Percentiles rank a stretch among this genome's conserved stretches.
These are phyloP conservation scores for Fusarium nygamai DNA, from an alignment of 2,329 filamentous ascomycete species.

Conservation along the genomic window DNA sequence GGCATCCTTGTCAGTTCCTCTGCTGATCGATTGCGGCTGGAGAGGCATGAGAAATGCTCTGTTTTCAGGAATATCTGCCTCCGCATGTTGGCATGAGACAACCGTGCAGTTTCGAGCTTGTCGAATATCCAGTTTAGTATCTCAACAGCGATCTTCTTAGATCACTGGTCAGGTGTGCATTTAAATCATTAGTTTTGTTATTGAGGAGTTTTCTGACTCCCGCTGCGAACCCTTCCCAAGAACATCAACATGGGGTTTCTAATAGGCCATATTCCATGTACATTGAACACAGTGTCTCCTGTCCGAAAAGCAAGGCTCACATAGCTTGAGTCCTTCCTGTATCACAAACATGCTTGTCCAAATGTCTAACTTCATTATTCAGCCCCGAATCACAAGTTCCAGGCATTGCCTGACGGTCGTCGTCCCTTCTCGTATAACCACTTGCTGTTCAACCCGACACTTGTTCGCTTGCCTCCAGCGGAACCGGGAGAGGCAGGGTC, in stretches of 20 bases:
- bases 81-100: neutral
- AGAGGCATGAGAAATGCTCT: neutral
- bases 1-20: neutral
- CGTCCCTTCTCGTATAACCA: constrained; percentile 92
- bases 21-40: neutral
- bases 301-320: constrained; percentile 2
- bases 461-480: constrained; percentile 71
- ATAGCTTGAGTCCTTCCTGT: constrained; percentile 8
- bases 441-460: constrained; percentile 86
- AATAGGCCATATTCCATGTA: neutral
- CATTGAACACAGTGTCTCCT: neutral
- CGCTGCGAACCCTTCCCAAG: neutral
- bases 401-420: constrained; percentile 60
- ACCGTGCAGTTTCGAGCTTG: neutral
- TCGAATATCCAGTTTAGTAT: neutral
- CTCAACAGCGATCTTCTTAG: neutral
- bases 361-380: constrained; percentile 2
- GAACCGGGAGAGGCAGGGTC: constrained; percentile 79
- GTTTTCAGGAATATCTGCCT: neutral
- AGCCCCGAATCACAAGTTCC: constrained; percentile 46
- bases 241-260: constrained; percentile 6
- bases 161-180: neutral
- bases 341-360: constrained; percentile 12
- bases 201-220: constrained; percentile 4
- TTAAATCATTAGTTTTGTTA: constrained; percentile 15